phyloP scores from a whole-genome alignment of 257 asterid genomes.

The Solanum chilense region DNA sequence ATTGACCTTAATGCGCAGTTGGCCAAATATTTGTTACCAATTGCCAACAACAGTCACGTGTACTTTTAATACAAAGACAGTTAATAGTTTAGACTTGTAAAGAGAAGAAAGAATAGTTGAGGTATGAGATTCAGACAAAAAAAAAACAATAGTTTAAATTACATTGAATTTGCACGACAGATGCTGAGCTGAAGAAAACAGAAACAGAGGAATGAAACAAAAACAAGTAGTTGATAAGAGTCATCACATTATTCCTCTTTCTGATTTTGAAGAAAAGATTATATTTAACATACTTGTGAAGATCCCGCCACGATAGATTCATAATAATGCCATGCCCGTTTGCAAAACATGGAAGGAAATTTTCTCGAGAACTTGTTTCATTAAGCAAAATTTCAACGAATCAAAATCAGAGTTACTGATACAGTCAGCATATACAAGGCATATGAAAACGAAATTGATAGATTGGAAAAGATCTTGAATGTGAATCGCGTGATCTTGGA shows the following conservation, averaged over 20 bases:
- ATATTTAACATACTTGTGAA: background rate
- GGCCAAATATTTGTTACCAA: background rate
- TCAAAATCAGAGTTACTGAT: background rate
- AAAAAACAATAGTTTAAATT: background rate
- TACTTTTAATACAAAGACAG: background rate
- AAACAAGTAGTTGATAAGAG: background rate
- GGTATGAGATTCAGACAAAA: background rate
- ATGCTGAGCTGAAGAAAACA: background rate
- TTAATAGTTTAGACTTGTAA: background rate
- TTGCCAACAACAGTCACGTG: too few species aligned
- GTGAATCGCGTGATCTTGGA: background rate
- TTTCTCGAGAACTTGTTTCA: background rate
- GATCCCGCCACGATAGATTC: background rate
- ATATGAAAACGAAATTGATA: background rate
- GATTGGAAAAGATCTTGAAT: background rate
- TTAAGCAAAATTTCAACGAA: background rate
- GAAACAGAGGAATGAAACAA: background rate
- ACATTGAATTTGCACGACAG: background rate
- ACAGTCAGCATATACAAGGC: background rate
- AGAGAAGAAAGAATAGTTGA: background rate
- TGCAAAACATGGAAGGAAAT: constrained; percentile 1
- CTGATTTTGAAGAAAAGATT: background rate
- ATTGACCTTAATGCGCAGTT: too few species aligned
- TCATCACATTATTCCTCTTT: background rate
- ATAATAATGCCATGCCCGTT: background rate